Evolutionary conservation across 2,329 filamentous ascomycete species (phyloP).

Genomic region (Chrysoporthe deuterocubensis): DNA sequence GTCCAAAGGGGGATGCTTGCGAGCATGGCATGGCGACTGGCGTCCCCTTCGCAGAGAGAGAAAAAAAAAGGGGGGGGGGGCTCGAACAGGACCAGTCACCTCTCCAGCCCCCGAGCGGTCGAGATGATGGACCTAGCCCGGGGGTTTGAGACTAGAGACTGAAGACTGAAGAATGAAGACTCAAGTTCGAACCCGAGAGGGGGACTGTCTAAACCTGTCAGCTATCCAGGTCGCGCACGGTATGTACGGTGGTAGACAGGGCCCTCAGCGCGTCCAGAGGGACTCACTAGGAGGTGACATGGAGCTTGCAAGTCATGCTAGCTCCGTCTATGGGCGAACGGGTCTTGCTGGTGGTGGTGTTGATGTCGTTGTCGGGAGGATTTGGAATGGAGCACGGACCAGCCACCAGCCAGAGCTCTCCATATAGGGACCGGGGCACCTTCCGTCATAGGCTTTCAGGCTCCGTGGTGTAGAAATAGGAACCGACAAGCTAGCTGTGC

Average conservation of each 20-base stretch:
- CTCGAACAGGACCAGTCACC: neutral
- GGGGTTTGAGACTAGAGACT: neutral
- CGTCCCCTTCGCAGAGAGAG: too few relatives aligned
- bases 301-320: neutral
- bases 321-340: too few relatives aligned
- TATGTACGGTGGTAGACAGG: too few relatives aligned
- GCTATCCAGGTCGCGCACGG: too few relatives aligned
- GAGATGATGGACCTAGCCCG: neutral
- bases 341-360: too few relatives aligned
- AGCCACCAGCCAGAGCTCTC: neutral
- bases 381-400: neutral
- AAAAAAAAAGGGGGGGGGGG: too few relatives aligned
- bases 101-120: neutral
- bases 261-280: neutral
- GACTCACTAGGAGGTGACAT: neutral
- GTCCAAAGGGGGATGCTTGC: too few relatives aligned
- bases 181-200: neutral
- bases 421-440: neutral
- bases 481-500: neutral
- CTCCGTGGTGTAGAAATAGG: neutral
- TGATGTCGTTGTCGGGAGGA: too few relatives aligned
- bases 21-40: too few relatives aligned
- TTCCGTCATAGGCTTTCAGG: too few relatives aligned
- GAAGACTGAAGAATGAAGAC: neutral
- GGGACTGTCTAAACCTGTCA: too few relatives aligned